Percentiles rank a stretch among this genome's conserved stretches.
phyloP scores from a whole-genome alignment of 2,329 filamentous ascomycete species.

The Penicillium hesseltinei region DNA sequence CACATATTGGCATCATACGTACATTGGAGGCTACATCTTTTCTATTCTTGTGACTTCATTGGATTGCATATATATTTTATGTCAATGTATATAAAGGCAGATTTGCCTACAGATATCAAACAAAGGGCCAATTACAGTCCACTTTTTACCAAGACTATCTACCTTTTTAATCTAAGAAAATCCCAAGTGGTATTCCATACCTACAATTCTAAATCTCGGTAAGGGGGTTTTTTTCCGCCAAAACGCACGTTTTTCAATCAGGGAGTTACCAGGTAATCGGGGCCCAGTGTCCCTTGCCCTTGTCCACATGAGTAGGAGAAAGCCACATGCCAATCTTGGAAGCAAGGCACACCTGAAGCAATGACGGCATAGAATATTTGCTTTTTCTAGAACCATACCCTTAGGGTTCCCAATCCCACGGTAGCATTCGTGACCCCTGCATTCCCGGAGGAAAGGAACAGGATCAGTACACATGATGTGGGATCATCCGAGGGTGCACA shows the following conservation, averaged over 20 bases:
- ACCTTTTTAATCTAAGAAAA: neutral
- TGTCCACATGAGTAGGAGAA: neutral
- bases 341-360: neutral
- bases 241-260: neutral
- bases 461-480: neutral
- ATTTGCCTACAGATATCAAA: neutral
- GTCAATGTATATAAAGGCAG: constrained; percentile 1
- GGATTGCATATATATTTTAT: neutral
- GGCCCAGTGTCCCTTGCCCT: neutral
- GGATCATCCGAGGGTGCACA: neutral
- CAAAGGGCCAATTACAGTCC: neutral
- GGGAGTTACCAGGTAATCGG: neutral
- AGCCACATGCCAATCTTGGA: neutral
- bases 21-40: neutral
- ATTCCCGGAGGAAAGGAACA: neutral
- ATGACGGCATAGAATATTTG: neutral
- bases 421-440: neutral
- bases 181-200: no score
- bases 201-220: no score
- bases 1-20: neutral
- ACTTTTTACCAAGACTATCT: neutral
- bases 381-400: neutral
- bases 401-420: constrained; percentile 1
- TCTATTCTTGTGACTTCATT: neutral
- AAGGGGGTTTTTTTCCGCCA: neutral